Evolutionary conservation across 345 rosid species (phyloP), one percentile per base, ranked within the genome.

Genomic region (Eucalyptus dawsonii): DNA sequence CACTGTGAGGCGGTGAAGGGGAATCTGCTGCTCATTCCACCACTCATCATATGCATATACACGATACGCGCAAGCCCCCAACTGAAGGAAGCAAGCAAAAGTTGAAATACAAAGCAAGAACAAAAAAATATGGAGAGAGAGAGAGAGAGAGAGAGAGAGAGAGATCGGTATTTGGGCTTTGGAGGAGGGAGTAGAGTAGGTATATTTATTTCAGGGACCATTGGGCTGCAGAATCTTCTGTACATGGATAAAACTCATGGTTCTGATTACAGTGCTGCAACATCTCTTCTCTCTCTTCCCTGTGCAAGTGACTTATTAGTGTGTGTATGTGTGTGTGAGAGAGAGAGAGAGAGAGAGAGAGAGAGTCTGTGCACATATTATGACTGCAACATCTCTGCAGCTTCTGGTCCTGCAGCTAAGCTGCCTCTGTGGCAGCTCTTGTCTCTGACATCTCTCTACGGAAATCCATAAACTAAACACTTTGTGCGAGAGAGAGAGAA

Each of bases 1-100:
- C 96, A 96, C 58, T 97, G 99, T 91, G 95, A 91, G 29, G 96
- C 92, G 58, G 98, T 97, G 95, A 97, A 96, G 56, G 96, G 98
- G 83, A 93, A 93, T 87, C 93, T 95, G 89, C 87, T 93, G 69
- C 86, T 72, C 72, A 80, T 83, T 27, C 76, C 87, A 50, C 88
- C 83, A 87, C 94, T 90, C 60, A 89, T 94, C 56, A 85, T 94
- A 92, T 89, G 93, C 65, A 88, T 88, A 7, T 62, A 80, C 58
- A 50, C 76, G 83, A 87, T 12, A 80, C 49, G 60, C 25, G 44
- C 15, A 27, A 80, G 65, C 49, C 53, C 60, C n/a, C 80, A 56
- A 17, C 45, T 45, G 37, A 27, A 81, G 47, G 54, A 85, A 86
- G 62, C 87, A 50, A 60, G 88, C 40, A 83, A 65, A 88, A 88